Evolutionary conservation across 257 asterid genomes (phyloP).

Genomic region (Solanum commersonii): DNA sequence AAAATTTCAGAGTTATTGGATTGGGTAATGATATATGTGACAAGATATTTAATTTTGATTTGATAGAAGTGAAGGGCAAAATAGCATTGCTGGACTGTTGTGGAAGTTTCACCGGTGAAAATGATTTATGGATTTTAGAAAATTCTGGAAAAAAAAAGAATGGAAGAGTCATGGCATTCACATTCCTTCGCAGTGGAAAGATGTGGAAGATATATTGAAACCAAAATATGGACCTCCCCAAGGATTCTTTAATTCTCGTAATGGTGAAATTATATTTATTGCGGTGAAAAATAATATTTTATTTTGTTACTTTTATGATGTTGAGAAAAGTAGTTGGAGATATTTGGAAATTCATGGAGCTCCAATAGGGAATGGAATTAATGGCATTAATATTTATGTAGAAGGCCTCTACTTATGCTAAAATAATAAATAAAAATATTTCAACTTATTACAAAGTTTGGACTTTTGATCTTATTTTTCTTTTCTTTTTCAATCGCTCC

Average conservation of each 20-base stretch:
- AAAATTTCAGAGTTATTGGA: neutral
- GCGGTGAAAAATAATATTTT: neutral
- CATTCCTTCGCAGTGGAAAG: neutral
- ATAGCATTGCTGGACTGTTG: neutral
- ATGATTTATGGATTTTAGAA: neutral
- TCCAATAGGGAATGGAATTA: neutral
- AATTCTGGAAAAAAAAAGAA: neutral
- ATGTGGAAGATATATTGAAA: neutral
- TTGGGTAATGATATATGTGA: neutral
- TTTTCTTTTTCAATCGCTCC: too few relatives aligned
- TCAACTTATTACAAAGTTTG: too few relatives aligned
- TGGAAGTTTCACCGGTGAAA: neutral
- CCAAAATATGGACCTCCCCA: too few relatives aligned
- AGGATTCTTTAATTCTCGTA: neutral
- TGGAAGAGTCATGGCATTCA: neutral
- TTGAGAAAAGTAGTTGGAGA: neutral
- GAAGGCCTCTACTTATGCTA: neutral
- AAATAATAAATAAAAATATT: too few relatives aligned
- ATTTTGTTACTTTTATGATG: neutral
- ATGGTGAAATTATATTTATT: neutral
- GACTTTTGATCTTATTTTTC: too few relatives aligned
- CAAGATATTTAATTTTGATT: neutral
- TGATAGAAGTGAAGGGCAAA: neutral
- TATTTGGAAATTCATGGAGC: neutral
- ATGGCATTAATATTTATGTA: neutral